Conservation (phyloP, 2,329 filamentous ascomycete genomes). For the Emericellopsis atlantica region DNA sequence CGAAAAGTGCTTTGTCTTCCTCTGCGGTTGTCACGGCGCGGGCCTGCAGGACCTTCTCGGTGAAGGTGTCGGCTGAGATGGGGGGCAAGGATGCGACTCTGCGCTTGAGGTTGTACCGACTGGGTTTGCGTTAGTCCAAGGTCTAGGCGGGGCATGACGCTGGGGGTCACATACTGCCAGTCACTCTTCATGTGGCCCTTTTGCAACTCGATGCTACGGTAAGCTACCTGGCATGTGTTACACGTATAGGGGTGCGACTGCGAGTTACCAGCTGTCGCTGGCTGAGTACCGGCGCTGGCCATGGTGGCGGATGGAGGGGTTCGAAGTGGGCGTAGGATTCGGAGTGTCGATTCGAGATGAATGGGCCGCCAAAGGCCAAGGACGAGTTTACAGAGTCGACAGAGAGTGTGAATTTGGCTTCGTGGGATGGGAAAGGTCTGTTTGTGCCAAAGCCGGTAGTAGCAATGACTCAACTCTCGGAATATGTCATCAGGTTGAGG, state of each 20-base stretch:
- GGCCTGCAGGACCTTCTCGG: constrained; percentile 88
- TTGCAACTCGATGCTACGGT: constrained; percentile 86
- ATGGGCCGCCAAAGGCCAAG: too few relatives aligned
- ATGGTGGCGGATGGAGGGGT: constrained; percentile 18
- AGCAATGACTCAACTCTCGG: too few relatives aligned
- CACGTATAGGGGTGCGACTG: constrained; percentile 83
- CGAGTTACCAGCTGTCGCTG: constrained; percentile 17
- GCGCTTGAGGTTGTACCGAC: constrained; percentile 92
- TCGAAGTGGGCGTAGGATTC: too few relatives aligned
- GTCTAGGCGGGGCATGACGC: neutral
- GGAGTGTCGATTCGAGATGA: too few relatives aligned
- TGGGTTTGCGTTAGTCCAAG: constrained; percentile 17
- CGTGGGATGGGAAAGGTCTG: too few relatives aligned
- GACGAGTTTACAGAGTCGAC: too few relatives aligned
- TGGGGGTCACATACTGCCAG: constrained; percentile 69
- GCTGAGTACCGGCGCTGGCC: constrained; percentile 25
- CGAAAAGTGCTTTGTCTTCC: constrained; percentile 78
- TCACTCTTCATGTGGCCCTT: constrained; percentile 95
- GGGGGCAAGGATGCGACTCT: constrained; percentile 83
- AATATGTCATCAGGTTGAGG: too few relatives aligned
- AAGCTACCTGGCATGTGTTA: constrained; percentile 96
- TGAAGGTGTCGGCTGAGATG: constrained; percentile 83
- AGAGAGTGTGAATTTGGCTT: too few relatives aligned
- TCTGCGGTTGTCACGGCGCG: constrained; percentile 75
- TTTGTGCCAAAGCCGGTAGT: too few relatives aligned